Evolutionary conservation across 192 early-diverging fungal species (phyloP), one percentile per base, ranked within the genome.

Genomic region (Spinellus fusiger): DNA sequence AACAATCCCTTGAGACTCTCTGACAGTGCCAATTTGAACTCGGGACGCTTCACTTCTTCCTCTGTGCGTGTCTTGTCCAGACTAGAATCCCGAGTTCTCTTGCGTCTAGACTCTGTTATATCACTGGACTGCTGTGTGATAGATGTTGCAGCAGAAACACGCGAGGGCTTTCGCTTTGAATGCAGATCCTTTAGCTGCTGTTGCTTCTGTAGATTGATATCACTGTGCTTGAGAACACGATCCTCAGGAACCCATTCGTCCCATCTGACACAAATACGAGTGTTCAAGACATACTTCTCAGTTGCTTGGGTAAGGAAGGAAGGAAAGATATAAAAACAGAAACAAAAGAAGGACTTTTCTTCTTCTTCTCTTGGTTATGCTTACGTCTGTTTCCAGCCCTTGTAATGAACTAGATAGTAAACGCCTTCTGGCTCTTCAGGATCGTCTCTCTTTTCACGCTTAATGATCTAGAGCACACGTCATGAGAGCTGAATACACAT

Each of bases 191-290:
- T 73, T 23, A 99, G 77, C 37, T 89, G 86, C 50, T 87, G 78
- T 75, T 98, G 92, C 53, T 80, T 83, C 62, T 86, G 74, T 51
- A 95, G 64, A 72, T 96, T 97, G 51, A 91, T 86, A 22, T 92
- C 88, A 44, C 81, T 93, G 70, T 78, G 84, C 70, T 93, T 93
- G 18, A 97, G 66, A 6, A 91, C 83, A 15, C 97, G 83, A 31
- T 85, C 70, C 71, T 96, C 93, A 29, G 90, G 86, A 0, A 98
- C 95, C 97, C 97, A 99, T 76, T 99, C 97, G 69, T 99, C 97
- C 95, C 95, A 99, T 2, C 92, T 94, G 72, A 37, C 22, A n/a
- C 44, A 40, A 40, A 23, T 18, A 23, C 16, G 13, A 28, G 12
- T 58, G 33, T 20, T 47, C 10, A 61, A 35, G 25, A 32, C 28